Percentiles rank a stretch among this genome's conserved stretches.
phyloP scores from a whole-genome alignment of 345 rosid species.

The Moricandia arvensis region DNA sequence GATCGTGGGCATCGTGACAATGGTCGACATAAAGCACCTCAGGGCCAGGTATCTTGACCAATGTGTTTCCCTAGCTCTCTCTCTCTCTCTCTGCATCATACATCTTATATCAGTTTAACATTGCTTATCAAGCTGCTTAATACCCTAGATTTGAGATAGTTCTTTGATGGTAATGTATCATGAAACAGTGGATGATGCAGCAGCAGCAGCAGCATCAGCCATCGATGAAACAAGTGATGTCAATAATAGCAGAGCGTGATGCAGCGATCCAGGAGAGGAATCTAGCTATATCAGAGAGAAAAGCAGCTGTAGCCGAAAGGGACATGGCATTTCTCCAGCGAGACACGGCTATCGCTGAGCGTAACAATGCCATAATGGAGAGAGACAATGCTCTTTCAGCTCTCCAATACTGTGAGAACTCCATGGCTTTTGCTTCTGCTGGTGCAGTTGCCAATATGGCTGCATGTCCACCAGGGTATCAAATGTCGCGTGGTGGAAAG shows the following conservation, averaged over 20 bases:
- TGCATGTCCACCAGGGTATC: too few species aligned
- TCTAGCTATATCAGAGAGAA: slow-evolving; percentile 84
- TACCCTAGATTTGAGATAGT: background rate
- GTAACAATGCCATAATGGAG: slow-evolving; percentile 84
- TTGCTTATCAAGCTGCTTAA: background rate
- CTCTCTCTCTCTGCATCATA: too few species aligned
- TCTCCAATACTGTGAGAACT: slow-evolving; percentile 82
- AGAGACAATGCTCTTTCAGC: slow-evolving; percentile 81
- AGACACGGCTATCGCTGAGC: slow-evolving; percentile 89
- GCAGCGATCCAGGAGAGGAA: slow-evolving; percentile 92
- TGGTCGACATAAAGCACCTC: slow-evolving; percentile 82
- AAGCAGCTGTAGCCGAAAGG: slow-evolving; percentile 86
- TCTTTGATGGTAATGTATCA: slow-evolving; percentile 9
- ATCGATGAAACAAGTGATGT: slow-evolving; percentile 99
- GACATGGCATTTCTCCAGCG: slow-evolving; percentile 94
- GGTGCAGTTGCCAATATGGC: slow-evolving; percentile 43
- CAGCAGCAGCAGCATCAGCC: slow-evolving; percentile 83
- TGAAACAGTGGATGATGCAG: slow-evolving; percentile 85
- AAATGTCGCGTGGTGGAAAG: slow-evolving; percentile 65
- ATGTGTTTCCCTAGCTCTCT: background rate
- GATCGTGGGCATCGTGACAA: slow-evolving; percentile 92
- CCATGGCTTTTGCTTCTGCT: slow-evolving; percentile 41
- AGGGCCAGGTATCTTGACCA: slow-evolving; percentile 70
- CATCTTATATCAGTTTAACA: too few species aligned
- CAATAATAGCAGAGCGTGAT: slow-evolving; percentile 94